Conservation (phyloP, 305 asterid genomes). For the Rubia occidens region DNA sequence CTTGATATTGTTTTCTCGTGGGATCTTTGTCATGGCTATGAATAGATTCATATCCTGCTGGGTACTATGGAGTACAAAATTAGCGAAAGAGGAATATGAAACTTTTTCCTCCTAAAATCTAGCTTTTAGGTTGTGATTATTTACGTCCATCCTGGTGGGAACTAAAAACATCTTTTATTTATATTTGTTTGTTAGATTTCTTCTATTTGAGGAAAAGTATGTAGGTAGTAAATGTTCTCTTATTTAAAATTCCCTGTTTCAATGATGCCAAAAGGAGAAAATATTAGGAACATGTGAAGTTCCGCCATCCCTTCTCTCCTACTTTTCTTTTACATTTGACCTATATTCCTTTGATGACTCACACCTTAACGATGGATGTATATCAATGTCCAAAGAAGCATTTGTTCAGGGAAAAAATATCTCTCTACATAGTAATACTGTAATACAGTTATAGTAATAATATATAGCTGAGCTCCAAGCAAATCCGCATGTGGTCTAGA, state of each 20-base stretch:
- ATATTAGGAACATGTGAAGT: background rate
- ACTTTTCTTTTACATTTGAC: background rate
- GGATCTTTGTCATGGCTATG: background rate
- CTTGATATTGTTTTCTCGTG: background rate
- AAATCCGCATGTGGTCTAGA: background rate
- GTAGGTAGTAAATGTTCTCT: background rate
- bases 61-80: background rate
- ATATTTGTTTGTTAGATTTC: background rate
- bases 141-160: background rate
- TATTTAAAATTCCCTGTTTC: background rate
- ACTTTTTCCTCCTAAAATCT: background rate
- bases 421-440: background rate
- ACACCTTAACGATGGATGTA: background rate
- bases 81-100: background rate
- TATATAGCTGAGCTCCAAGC: background rate
- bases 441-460: background rate
- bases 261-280: background rate
- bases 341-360: background rate
- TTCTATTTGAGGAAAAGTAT: background rate
- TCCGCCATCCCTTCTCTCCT: background rate
- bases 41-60: background rate
- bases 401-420: background rate
- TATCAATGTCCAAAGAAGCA: background rate
- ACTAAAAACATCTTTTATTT: background rate
- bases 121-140: background rate